These are phyloP conservation scores for Hanseniaspora clermontiae DNA, from an alignment of 805 yeast species.

Conservation along the genomic window DNA sequence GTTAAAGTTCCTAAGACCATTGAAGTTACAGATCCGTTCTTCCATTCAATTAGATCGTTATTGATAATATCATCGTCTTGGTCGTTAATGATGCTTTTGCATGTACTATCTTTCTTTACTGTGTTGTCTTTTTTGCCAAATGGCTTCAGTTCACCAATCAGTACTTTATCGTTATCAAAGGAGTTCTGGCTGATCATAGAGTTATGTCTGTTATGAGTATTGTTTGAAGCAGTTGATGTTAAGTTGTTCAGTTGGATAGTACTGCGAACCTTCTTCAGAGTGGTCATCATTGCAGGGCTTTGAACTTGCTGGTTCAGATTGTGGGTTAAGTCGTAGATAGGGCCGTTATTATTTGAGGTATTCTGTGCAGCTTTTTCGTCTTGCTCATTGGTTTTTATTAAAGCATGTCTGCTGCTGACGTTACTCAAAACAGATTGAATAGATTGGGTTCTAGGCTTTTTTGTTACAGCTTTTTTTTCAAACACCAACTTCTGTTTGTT, in stretches of 20 bases:
- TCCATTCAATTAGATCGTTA: conserved; percentile 14
- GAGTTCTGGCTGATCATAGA: conserved; percentile 4
- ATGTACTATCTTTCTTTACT: background rate
- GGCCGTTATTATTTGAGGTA: conserved; percentile 11
- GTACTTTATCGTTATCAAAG: conserved; percentile 6
- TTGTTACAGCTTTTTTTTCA: conserved; percentile 51
- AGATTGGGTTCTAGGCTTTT: conserved; percentile 30
- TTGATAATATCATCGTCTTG: conserved; percentile 10
- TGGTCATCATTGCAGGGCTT: conserved; percentile 31
- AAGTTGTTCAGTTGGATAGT: conserved; percentile 2
- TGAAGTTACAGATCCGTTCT: conserved; percentile 14
- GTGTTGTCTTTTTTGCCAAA: conserved; percentile 5
- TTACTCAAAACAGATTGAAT: conserved; percentile 36
- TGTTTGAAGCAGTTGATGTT: conserved; percentile 14
- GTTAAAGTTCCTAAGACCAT: conserved; percentile 14
- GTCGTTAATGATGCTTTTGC: background rate
- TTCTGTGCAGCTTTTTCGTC: conserved; percentile 13
- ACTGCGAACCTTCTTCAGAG: conserved; percentile 19
- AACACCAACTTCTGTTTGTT: conserved; percentile 27
- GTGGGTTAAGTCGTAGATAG: conserved; percentile 14
- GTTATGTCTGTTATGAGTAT: conserved; percentile 5
- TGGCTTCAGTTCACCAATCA: conserved; percentile 13
- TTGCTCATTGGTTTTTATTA: conserved; percentile 24
- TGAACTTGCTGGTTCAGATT: conserved; percentile 30
- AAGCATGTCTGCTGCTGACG: conserved; percentile 57